Evolutionary conservation across 2,329 filamentous ascomycete genomes (phyloP).

Genomic region (Furcasterigmium furcatum): DNA sequence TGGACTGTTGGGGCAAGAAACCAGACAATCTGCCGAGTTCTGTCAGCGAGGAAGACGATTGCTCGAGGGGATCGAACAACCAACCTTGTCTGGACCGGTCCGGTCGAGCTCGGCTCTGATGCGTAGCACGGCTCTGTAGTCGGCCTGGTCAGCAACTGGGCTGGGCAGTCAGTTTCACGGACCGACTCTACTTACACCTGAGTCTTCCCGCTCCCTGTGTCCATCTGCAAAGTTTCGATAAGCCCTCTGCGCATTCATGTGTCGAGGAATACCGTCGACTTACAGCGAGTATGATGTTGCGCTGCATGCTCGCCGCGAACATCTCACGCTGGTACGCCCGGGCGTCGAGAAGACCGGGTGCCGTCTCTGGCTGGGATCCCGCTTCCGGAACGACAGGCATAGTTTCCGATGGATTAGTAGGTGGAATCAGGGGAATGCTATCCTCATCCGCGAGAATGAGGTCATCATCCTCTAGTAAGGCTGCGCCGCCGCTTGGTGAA

Average conservation of each 20-base stretch:
- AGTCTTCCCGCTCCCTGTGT: slow-evolving; percentile 77
- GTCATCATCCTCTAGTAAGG: no score
- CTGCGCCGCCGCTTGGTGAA: no score
- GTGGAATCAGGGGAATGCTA: no score
- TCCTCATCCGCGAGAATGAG: no score
- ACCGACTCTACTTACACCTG: slow-evolving; percentile 56
- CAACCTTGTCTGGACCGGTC: slow-evolving; percentile 47
- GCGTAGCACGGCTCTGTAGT: slow-evolving; percentile 61
- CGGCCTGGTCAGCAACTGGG: slow-evolving; percentile 13
- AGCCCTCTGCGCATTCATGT: neutral
- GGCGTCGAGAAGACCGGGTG: slow-evolving; percentile 30
- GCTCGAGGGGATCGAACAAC: slow-evolving; percentile 18
- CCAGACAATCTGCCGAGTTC: slow-evolving; percentile 56
- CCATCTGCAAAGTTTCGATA: slow-evolving; percentile 58
- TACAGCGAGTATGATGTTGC: slow-evolving; percentile 72
- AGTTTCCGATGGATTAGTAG: no score
- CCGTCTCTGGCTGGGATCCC: no score
- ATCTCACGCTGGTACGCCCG: slow-evolving; percentile 74
- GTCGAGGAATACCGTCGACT: slow-evolving; percentile 14
- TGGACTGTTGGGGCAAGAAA: slow-evolving; percentile 69
- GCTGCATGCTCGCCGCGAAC: slow-evolving; percentile 64
- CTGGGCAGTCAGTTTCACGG: neutral
- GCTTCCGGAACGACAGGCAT: no score
- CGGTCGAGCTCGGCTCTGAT: slow-evolving; percentile 63
- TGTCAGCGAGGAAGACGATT: slow-evolving; percentile 9